phyloP scores from a whole-genome alignment of 345 rosid genomes.

The Erysimum cheiranthoides region DNA sequence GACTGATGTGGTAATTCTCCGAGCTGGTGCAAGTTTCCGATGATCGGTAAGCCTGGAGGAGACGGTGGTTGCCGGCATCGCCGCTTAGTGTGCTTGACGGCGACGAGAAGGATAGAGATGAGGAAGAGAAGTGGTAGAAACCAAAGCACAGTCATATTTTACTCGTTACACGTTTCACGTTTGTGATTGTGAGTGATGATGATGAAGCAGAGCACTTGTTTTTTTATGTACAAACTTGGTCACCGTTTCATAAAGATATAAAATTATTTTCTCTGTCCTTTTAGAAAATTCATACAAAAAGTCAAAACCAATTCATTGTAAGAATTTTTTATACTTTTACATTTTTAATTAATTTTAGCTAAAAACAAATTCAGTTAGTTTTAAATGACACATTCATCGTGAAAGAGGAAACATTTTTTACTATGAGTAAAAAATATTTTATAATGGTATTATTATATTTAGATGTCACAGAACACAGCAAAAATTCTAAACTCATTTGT shows the following conservation, averaged over 20 bases:
- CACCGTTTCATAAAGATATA: neutral
- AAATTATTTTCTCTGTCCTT: neutral
- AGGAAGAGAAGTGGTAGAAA: conserved; percentile 34
- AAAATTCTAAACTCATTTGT: conserved; percentile 9
- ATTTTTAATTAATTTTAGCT: too few relatives aligned
- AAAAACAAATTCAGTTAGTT: neutral
- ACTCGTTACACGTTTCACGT: conserved; percentile 41
- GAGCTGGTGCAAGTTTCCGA: conserved; percentile 58
- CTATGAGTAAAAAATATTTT: neutral
- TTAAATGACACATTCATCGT: neutral
- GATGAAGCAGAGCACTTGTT: conserved; percentile 28
- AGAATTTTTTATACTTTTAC: too few relatives aligned
- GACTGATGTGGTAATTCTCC: conserved; percentile 45
- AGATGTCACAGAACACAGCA: conserved; percentile 11
- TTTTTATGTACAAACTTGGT: conserved; percentile 17
- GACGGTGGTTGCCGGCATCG: conserved; percentile 38
- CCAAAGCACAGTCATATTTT: conserved; percentile 28
- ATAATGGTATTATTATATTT: neutral
- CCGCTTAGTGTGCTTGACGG: conserved; percentile 24
- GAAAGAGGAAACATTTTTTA: neutral
- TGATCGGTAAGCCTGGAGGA: conserved; percentile 52
- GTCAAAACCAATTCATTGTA: too few relatives aligned
- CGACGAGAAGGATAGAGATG: conserved; percentile 18
- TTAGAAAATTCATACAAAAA: too few relatives aligned
- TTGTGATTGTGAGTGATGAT: conserved; percentile 5